Base-by-base conservation (phyloP, 345 rosid species). In the Turritis glabra region DNA sequence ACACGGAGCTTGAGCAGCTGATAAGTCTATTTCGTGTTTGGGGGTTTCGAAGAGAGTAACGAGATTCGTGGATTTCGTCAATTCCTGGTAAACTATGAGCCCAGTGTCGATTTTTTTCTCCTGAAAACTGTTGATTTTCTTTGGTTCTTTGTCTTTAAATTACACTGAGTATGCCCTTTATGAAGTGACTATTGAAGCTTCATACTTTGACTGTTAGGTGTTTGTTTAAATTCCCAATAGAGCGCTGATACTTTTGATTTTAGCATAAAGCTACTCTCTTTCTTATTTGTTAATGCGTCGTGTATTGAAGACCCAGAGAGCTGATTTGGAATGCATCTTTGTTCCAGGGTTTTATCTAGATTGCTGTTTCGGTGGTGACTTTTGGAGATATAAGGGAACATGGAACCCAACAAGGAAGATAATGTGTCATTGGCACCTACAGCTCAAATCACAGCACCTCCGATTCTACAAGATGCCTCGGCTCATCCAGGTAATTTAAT, bases 351-450 rank as follows among this genome's bases (percentile, higher is more conserved):
- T 23, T 29, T 21, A 8, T 27, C 53, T 40, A 30, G 48, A 12
- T 68, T 76, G 74, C 27, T 59, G 47, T 50, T 50, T 59, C 38
- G 52, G 47, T 64, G 18, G 73, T 67, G 54, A 29, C 3, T 67
- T n/a, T 52, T 13, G 41, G 59, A 5, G 32, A 14, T 59, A 51
- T 27, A 14, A 74, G 85, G 80, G 60, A 40, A 64, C 69, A 93
- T 93, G 98, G 90, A 75, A 32, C 78, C 83, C n/a, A 89, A 85
- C 41, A 57, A 71, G 4, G 91, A 88, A 56, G 90, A 88, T 72
- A 79, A 73, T 46, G 65, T 51, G 6, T 61, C 80, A 22, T 78
- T 84, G 60, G 58, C 77, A 60, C 69, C 82, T 32, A 71, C 73
- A 5, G 74, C 77, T 78, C 82, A 83, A 47, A 67, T 75, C 18